Conservation (phyloP, 306 rosid species). For the Ormosia semicastrata region DNA sequence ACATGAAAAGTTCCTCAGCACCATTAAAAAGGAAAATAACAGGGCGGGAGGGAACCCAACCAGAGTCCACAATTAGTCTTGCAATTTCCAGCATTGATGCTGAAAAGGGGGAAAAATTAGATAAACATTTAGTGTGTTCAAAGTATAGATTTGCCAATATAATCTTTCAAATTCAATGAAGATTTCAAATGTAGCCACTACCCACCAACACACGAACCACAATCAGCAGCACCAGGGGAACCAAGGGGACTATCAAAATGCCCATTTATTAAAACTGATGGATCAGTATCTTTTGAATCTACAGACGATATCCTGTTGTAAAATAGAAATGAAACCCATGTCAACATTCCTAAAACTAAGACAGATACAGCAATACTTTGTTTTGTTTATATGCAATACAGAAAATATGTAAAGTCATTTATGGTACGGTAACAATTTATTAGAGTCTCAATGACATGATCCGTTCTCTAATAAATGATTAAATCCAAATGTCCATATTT, state of each 20-base stretch:
- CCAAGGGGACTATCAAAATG: constrained; percentile 96
- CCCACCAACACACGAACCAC: constrained; percentile 99
- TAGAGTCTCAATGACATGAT: background rate
- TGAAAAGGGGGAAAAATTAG: constrained; percentile 32
- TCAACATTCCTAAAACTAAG: constrained; percentile 19
- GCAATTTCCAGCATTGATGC: constrained; percentile 94
- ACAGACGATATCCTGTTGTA: constrained; percentile 66
- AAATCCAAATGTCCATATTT: background rate
- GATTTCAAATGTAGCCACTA: constrained; percentile 27
- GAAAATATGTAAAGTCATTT: background rate
- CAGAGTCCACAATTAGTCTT: constrained; percentile 83
- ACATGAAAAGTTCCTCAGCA: constrained; percentile 97
- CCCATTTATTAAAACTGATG: constrained; percentile 82
- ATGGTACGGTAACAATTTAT: background rate
- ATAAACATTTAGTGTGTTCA: constrained; percentile 2
- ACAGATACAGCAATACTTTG: constrained; percentile 5
- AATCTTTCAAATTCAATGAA: constrained; percentile 14
- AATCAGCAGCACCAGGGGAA: constrained; percentile 98
- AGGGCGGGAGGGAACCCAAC: constrained; percentile 77
- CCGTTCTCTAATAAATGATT: background rate
- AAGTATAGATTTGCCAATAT: background rate
- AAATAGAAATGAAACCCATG: constrained; percentile 26
- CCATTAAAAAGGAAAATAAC: constrained; percentile 92
- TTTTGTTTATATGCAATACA: background rate
- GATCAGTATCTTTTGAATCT: constrained; percentile 67